Evolutionary conservation across 179 eudicot genomes (phyloP), one percentile per base, ranked within the genome.

Genomic region (Patellifolia procumbens): DNA sequence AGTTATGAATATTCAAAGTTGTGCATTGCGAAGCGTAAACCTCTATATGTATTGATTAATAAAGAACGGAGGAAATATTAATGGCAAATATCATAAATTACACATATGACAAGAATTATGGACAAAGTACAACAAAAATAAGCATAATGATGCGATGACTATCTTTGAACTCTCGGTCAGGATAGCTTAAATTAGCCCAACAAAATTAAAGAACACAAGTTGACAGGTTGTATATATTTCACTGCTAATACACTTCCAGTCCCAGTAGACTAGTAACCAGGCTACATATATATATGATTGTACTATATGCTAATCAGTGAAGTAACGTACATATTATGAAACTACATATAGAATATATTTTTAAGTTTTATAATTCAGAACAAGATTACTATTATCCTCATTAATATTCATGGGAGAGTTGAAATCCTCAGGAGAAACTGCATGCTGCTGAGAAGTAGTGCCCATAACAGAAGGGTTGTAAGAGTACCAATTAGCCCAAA

Each of bases 401-500:
- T 28, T 19, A 51, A 13, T 63, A 35, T 9, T 45, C 16, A 32
- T 37, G 7, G 43, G n/a, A 19, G 61, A 52, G 43, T 15, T 62
- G 52, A 70, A 20, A 1, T 79, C 83, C 6, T 72, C 79, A n/a
- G 84, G 82, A 67, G 83, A 78, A 64, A 76, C 59, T 51, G 56
- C 79, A 68, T 49, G 77, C 28, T 74, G 82, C 19, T 78, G 81
- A 19, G 85, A 68, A 71, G 70, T 28, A 71, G 70, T 28, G 15
- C 52, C 67, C 43, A 78, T 29, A 31, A 82, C 72, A 43, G 89
- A 84, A 45, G 91, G 90, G 58, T 86, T 89, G 78, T 85, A 82
- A 29, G 83, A 75, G 73, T 81, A 91, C 93, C 99, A 91, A 37
- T 76, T 83, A 1, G 97, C 75, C 88, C 94, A 93, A 68, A 88